phyloP scores from a whole-genome alignment of 495 filamentous ascomycete species.

The Evansstolkia leycettana region DNA sequence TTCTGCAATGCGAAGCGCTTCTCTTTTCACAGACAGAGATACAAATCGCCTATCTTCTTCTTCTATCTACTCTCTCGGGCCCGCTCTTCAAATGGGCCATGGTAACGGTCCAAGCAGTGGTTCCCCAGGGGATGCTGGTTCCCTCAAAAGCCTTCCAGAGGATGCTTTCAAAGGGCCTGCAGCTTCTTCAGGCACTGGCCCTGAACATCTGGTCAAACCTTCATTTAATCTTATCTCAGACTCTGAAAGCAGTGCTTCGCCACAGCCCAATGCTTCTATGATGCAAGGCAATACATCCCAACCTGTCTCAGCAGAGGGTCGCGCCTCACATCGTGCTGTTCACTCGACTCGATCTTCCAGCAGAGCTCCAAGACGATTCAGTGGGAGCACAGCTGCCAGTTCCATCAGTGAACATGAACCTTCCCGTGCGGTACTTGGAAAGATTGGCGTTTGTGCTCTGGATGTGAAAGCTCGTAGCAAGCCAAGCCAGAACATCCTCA shows the following conservation, averaged over 20 bases:
- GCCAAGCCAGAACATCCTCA: conserved; percentile 89
- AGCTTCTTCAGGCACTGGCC: conserved; percentile 1
- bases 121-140: conserved; percentile 25
- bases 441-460: conserved; percentile 87
- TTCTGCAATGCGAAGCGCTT: background rate
- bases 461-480: conserved; percentile 95
- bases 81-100: conserved; percentile 10
- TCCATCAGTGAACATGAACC: conserved; percentile 38
- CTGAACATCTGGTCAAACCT: conserved; percentile 4
- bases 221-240: conserved; percentile 6
- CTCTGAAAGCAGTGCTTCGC: conserved; percentile 5
- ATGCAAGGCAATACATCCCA: conserved; percentile 8
- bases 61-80: conserved; percentile 47
- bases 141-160: conserved; percentile 7
- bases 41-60: conserved; percentile 53
- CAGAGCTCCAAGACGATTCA: conserved; percentile 59
- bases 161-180: conserved; percentile 1
- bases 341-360: conserved; percentile 54
- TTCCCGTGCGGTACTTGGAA: conserved; percentile 31
- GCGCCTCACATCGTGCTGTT: conserved; percentile 12
- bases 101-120: conserved; percentile 13
- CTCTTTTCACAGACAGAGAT: conserved; percentile 9
- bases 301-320: conserved; percentile 9
- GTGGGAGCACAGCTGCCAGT: conserved; percentile 63
- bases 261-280: conserved; percentile 3